Percentiles rank a stretch among this genome's conserved stretches.
phyloP scores from a whole-genome alignment of 768 basidiomycete genomes.

The Phaeolepiota aurea region DNA sequence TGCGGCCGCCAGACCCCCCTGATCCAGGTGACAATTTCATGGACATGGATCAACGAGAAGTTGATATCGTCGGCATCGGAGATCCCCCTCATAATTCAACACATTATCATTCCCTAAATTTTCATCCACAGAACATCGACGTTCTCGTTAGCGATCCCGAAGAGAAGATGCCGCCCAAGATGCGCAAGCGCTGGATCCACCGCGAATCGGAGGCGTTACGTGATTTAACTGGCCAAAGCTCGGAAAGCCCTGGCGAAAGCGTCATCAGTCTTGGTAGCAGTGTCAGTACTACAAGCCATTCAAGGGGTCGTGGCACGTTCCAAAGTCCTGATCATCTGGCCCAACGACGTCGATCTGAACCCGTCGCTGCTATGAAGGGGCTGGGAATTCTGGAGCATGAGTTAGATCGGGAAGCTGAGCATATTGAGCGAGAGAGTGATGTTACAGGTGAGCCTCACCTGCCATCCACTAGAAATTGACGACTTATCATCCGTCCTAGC shows the following conservation, averaged over 20 bases:
- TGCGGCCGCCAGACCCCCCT: constrained; percentile 10
- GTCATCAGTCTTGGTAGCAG: not conserved
- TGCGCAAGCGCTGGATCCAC: constrained; percentile 46
- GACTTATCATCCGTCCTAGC: too few species aligned
- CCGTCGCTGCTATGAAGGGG: too few species aligned
- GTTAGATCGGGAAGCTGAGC: too few species aligned
- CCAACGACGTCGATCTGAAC: too few species aligned
- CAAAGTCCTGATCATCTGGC: too few species aligned
- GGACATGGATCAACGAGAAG: constrained; percentile 6
- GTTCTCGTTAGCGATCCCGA: constrained; percentile 11
- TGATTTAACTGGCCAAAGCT: constrained; percentile 6
- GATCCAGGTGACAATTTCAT: constrained; percentile 1
- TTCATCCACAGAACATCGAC: not conserved
- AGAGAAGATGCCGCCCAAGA: constrained; percentile 50
- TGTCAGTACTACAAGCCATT: too few species aligned
- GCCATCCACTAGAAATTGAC: too few species aligned
- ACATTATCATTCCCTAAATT: not conserved
- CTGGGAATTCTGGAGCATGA: not conserved
- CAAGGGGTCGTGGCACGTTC: too few species aligned
- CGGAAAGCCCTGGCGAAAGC: constrained; percentile 1
- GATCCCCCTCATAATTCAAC: too few species aligned
- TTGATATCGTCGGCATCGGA: constrained; percentile 5
- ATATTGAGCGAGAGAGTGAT: too few species aligned
- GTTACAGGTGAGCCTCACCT: too few species aligned
- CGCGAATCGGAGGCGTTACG: constrained; percentile 17